These are phyloP conservation scores for Linnemannia exigua DNA, from an alignment of 192 early-diverging fungal species.

Conservation along the genomic window DNA sequence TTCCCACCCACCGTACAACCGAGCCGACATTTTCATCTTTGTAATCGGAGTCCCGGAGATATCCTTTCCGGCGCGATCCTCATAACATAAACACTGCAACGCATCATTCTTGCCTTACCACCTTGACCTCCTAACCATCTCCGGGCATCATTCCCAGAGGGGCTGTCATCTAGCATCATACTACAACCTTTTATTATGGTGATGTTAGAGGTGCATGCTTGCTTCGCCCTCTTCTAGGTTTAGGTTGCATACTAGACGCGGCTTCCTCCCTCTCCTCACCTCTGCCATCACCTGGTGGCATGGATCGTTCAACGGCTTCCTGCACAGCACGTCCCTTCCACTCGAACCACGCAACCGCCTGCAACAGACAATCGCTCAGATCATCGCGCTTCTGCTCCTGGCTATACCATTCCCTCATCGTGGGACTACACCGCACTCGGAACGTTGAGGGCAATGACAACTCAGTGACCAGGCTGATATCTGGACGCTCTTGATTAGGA, in stretches of 20 bases:
- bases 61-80: too few species aligned
- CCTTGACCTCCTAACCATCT: too few species aligned
- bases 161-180: too few species aligned
- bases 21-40: neutral
- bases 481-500: neutral
- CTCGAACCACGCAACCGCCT: slow-evolving; percentile 63
- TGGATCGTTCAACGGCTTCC: slow-evolving; percentile 22
- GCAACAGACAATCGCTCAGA: slow-evolving; percentile 63
- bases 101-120: too few species aligned
- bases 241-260: neutral
- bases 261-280: neutral
- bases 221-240: neutral
- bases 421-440: slow-evolving; percentile 14
- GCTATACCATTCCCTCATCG: slow-evolving; percentile 34
- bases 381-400: slow-evolving; percentile 63
- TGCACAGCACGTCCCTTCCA: slow-evolving; percentile 54
- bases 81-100: too few species aligned
- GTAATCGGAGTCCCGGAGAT: too few species aligned
- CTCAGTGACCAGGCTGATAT: neutral
- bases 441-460: neutral
- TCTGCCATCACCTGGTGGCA: neutral
- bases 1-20: neutral
- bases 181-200: neutral
- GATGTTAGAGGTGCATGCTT: neutral
- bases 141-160: too few species aligned